Evolutionary conservation across 495 filamentous ascomycete genomes (phyloP), one percentile per base, ranked within the genome.

Genomic region (Penicillium pancosmium): DNA sequence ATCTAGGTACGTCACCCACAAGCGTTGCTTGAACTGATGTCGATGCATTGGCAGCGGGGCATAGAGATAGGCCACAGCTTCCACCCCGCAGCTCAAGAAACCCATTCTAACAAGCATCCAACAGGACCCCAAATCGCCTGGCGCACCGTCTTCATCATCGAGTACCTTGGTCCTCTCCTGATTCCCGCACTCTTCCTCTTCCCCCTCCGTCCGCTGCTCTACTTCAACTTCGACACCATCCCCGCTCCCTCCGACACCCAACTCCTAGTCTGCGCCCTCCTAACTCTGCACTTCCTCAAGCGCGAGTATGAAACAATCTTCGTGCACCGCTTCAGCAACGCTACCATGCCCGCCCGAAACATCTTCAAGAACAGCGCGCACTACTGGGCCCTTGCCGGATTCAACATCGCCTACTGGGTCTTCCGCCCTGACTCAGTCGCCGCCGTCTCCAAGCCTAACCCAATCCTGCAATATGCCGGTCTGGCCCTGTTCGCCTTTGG

Each of bases 291-390:
- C 79, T 98, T 97, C 81, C 63, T 91, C 64, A 98, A 98, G 80
- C 92, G 94, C 66, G 95, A 98, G 76, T 84, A 89, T 56, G 94
- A 98, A 78, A 97, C 93, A 15, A 60, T 97, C 55, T 96, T 92
- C 74, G 85, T 98, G 56, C 94, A 98, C 81, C 91, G 90, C 71
- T 98, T 98, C 84, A 93, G 90, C 68, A 83, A 86, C 49, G 90
- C 91, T 62, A 98, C 92, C 43, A 97, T 96, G 93, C 92, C 93
- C 35, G 84, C 84, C 55, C 74, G 73, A 68, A 94, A 93, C 77
- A 90, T 94, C 70, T 87, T 93, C 84, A 93, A 93, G 71, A 97
- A 97, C 79, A 89, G 85, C 54, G 84, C 82, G 40, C 93, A 95
- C 76, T 96, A 96, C 84, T 97, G 93, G 92, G 62, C 88, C 12